Evolutionary conservation across 441 rosid species (phyloP).

Genomic region (Syzygium malaccense): DNA sequence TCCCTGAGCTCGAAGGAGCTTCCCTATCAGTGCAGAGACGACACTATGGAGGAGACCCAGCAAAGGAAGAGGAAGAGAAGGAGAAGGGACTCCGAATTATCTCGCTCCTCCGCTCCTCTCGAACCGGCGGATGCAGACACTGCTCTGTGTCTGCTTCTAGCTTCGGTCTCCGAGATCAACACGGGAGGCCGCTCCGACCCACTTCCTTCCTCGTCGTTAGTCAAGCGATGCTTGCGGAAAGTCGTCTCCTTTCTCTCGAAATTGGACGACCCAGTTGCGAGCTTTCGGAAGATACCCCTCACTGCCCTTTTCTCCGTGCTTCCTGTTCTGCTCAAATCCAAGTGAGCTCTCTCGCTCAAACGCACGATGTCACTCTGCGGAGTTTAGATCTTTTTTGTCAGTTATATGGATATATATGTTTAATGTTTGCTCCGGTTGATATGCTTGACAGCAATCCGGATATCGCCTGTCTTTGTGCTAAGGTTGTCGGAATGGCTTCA

Average conservation of each 20-base stretch:
- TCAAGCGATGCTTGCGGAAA: neutral
- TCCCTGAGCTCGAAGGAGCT: neutral
- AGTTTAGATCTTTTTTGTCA: neutral
- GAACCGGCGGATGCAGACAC: neutral
- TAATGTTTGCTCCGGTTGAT: neutral
- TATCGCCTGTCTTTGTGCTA: constrained; percentile 26
- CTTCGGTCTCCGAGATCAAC: neutral
- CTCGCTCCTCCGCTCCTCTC: neutral
- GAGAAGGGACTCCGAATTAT: neutral
- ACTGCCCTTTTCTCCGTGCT: constrained; percentile 27
- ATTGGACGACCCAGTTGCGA: neutral
- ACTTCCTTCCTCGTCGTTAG: neutral
- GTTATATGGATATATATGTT: neutral
- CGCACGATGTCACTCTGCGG: neutral
- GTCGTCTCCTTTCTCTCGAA: neutral
- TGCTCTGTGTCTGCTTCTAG: neutral
- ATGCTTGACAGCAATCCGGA: constrained; percentile 8
- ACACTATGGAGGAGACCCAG: neutral
- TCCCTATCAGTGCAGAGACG: neutral
- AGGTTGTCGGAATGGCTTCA: constrained; percentile 37
- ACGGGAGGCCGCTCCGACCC: neutral
- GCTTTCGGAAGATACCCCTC: constrained; percentile 3
- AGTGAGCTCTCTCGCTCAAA: constrained; percentile 2
- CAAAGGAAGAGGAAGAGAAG: neutral
- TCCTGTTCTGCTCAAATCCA: constrained; percentile 36